Conservation (phyloP, 352 stramenopile genomes). For the Paralagenidium karlingii region DNA sequence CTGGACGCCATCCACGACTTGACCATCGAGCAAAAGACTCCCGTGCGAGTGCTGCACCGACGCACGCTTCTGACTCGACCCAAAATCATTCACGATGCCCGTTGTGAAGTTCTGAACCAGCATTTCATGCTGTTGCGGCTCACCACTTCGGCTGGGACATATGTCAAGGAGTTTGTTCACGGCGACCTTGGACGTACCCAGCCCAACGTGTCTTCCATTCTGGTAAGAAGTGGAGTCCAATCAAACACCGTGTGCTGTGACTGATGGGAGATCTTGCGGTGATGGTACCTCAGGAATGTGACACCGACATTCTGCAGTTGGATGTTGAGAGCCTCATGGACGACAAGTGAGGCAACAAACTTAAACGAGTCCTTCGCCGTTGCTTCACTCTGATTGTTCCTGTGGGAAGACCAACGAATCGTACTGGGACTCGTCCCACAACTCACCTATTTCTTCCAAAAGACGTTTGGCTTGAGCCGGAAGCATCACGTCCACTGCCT, state of each 20-base stretch:
- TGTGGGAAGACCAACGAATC: constrained; percentile 48
- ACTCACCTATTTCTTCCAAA: constrained; percentile 47
- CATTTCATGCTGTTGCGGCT: constrained; percentile 96
- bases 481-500: background rate
- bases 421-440: constrained; percentile 79
- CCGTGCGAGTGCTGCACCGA: constrained; percentile 96
- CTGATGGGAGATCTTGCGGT: no score
- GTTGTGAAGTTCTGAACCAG: constrained; percentile 86
- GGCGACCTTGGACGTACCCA: constrained; percentile 95
- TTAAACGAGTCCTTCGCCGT: no score
- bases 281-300: constrained; percentile 47
- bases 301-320: constrained; percentile 96
- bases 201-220: constrained; percentile 88
- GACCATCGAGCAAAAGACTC: constrained; percentile 92
- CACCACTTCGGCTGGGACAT: constrained; percentile 92
- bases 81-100: constrained; percentile 83
- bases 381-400: background rate
- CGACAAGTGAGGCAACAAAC: no score
- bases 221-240: constrained; percentile 26
- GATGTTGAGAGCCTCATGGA: constrained; percentile 90
- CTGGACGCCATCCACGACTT: constrained; percentile 77
- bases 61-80: constrained; percentile 88
- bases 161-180: constrained; percentile 99
- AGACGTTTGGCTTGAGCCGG: background rate
- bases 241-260: background rate